Evolutionary conservation across 2,329 filamentous ascomycete species (phyloP).

Genomic region (Akanthomyces uredinophilus): DNA sequence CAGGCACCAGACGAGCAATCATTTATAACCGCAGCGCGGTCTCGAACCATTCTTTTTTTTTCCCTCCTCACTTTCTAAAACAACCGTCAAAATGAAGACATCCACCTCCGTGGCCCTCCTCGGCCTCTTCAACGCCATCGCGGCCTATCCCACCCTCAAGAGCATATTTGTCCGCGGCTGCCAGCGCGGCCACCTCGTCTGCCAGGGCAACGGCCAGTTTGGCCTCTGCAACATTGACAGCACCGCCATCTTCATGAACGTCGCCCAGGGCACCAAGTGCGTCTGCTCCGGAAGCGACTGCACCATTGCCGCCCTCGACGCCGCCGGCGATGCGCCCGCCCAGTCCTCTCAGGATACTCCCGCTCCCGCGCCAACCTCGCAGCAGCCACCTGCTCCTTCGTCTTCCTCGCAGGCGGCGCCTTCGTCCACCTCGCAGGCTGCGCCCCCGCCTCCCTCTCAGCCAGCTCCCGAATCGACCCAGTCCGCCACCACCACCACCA

Average conservation of each 20-base stretch:
- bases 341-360: neutral
- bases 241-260: conserved; percentile 11
- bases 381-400: neutral
- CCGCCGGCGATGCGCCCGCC: neutral
- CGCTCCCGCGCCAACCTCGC: neutral
- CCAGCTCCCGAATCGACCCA: neutral
- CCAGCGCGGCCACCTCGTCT: conserved; percentile 5
- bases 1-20: conserved; percentile 4
- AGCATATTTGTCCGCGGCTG: neutral
- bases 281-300: conserved; percentile 14
- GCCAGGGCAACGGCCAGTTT: conserved; percentile 9
- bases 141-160: neutral
- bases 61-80: neutral
- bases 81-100: conserved; percentile 4
- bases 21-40: conserved; percentile 7
- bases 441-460: neutral
- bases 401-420: neutral
- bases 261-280: conserved; percentile 12
- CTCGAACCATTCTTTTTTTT: neutral
- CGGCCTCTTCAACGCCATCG: conserved; percentile 8
- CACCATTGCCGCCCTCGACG: neutral
- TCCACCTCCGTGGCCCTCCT: conserved; percentile 9
- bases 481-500: neutral
- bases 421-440: neutral
- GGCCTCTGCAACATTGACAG: conserved; percentile 9